These are phyloP conservation scores for Hirsutella thompsonii DNA, from an alignment of 2,329 filamentous ascomycete genomes.

Conservation along the genomic window DNA sequence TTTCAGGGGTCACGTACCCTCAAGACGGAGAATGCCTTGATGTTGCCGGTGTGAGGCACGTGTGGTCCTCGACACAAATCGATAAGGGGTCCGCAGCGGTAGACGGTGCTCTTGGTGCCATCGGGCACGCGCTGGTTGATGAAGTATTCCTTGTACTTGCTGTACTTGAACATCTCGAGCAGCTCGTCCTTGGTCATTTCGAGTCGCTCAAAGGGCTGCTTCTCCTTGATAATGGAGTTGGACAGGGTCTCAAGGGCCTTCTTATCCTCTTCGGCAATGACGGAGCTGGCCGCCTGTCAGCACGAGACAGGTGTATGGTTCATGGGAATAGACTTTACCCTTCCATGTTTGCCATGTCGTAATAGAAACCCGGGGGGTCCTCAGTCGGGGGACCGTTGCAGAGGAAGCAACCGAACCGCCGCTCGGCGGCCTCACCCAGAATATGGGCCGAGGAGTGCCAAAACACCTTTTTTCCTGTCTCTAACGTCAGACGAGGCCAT, in stretches of 20 bases:
- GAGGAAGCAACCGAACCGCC: conserved; percentile 78
- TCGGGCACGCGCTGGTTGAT: conserved; percentile 62
- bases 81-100: conserved; percentile 84
- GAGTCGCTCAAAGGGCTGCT: conserved; percentile 86
- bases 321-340: conserved; percentile 14
- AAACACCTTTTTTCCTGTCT: conserved; percentile 74
- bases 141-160: conserved; percentile 97
- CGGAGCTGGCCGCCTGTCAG: conserved; percentile 43
- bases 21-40: conserved; percentile 91
- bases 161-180: conserved; percentile 90
- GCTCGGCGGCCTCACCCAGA: conserved; percentile 87
- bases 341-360: conserved; percentile 67
- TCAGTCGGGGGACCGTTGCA: conserved; percentile 89
- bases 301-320: background rate
- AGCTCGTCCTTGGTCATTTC: conserved; percentile 83
- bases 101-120: conserved; percentile 85
- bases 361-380: conserved; percentile 73
- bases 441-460: conserved; percentile 96
- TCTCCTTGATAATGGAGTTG: conserved; percentile 82
- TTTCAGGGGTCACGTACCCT: conserved; percentile 33
- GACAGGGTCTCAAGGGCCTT: conserved; percentile 73
- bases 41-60: conserved; percentile 79
- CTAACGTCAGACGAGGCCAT: conserved; percentile 2
- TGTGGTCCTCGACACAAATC: conserved; percentile 93
- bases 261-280: conserved; percentile 68